A percentile compares a stretch with the other conserved stretches of the same genome.
Evolutionary conservation across 805 yeast species (phyloP).

Genomic region (Lipomyces japonicus): DNA sequence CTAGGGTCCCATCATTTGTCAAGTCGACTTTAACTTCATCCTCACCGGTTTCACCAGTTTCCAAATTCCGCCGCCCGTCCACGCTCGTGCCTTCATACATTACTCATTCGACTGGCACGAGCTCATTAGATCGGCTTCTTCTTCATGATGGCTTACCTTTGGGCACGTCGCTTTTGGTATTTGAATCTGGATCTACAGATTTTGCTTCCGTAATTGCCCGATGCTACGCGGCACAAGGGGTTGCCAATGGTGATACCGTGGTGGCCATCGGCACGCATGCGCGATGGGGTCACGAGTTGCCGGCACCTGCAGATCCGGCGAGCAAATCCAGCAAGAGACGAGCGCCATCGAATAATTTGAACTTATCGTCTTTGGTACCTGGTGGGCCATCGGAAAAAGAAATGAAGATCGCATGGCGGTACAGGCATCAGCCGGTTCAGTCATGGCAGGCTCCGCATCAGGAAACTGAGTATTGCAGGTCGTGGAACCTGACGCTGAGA

Average conservation of each 20-base stretch:
- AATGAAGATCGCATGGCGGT: constrained; percentile 26
- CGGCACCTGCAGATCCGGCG: constrained; percentile 50
- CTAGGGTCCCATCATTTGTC: not conserved
- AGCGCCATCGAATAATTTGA: not conserved
- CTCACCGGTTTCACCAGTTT: not conserved
- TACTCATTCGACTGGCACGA: constrained; percentile 74
- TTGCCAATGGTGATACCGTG: constrained; percentile 61
- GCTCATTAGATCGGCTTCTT: constrained; percentile 68
- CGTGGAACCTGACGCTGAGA: constrained; percentile 15
- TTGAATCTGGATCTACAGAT: constrained; percentile 86
- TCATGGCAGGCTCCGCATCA: not conserved
- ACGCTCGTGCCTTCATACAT: constrained; percentile 72
- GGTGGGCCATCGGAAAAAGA: not conserved
- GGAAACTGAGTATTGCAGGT: constrained; percentile 7
- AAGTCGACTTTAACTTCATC: not conserved
- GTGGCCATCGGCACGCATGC: constrained; percentile 59
- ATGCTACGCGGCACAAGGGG: constrained; percentile 72
- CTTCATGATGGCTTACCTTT: constrained; percentile 83
- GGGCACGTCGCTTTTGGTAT: constrained; percentile 65
- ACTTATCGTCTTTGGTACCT: not conserved
- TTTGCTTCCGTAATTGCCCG: constrained; percentile 68
- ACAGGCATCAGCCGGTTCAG: not conserved
- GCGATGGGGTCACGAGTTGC: constrained; percentile 64
- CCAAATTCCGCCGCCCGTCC: constrained; percentile 36
- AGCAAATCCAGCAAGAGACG: not conserved